Percentiles rank a stretch among this genome's conserved stretches.
Conservation (phyloP, 495 filamentous ascomycete genomes). For the Aspergillus carlsbadensis region DNA sequence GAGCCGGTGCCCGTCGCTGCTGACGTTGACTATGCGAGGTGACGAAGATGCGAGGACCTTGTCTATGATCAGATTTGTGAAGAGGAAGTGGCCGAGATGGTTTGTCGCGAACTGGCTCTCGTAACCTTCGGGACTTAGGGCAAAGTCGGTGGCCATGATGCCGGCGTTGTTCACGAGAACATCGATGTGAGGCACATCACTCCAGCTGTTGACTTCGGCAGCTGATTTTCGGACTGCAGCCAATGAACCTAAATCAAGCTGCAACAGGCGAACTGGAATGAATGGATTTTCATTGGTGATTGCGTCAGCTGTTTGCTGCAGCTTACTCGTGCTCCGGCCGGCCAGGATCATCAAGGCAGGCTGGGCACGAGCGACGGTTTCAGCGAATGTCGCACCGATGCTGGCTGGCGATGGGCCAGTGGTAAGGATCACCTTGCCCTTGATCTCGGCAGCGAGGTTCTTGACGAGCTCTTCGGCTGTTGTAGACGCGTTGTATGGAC, state of each 20-base stretch:
- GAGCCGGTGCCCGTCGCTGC: conserved; percentile 37
- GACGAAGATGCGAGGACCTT: conserved; percentile 34
- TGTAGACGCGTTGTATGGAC: too few species aligned
- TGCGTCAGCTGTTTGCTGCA: conserved; percentile 30
- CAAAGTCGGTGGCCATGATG: conserved; percentile 53
- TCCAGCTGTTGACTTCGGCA: conserved; percentile 41
- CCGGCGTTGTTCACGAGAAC: conserved; percentile 28
- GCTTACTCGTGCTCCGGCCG: conserved; percentile 46
- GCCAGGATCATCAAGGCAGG: conserved; percentile 55
- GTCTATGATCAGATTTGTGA: conserved; percentile 54
- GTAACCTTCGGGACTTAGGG: conserved; percentile 36
- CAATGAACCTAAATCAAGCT: conserved; percentile 43
- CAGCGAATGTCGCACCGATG: conserved; percentile 48
- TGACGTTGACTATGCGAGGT: conserved; percentile 29
- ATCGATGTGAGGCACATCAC: conserved; percentile 53
- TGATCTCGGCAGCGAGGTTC: conserved; percentile 17
- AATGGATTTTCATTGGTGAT: conserved; percentile 34
- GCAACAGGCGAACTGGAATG: conserved; percentile 32
- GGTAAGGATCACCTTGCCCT: conserved; percentile 41
- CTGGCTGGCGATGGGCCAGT: conserved; percentile 49
- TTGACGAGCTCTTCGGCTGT: too few species aligned
- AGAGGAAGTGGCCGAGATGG: conserved; percentile 58
- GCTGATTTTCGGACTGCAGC: conserved; percentile 48
- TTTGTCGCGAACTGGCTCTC: conserved; percentile 57
- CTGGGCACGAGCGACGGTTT: conserved; percentile 46